Evolutionary conservation across 2,329 filamentous ascomycete genomes (phyloP).

Genomic region (Seiridium cupressi): DNA sequence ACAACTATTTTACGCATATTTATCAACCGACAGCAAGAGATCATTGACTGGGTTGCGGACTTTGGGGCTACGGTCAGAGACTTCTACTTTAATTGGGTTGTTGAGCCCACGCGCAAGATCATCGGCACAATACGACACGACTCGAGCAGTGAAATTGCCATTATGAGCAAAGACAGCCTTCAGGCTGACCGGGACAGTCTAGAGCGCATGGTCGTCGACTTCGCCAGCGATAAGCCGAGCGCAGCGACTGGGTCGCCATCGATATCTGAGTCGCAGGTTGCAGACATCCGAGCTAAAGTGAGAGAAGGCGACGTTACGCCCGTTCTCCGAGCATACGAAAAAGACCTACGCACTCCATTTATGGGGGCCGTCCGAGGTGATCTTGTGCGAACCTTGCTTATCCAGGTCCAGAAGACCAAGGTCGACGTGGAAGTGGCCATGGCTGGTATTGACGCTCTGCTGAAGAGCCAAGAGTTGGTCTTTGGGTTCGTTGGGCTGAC

Average conservation of each 20-base stretch:
- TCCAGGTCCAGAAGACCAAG: constrained; percentile 98
- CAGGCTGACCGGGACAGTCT: constrained; percentile 87
- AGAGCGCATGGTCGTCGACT: constrained; percentile 97
- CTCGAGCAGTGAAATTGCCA: constrained; percentile 86
- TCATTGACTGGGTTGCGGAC: constrained; percentile 76
- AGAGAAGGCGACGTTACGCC: constrained; percentile 91
- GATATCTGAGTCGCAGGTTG: constrained; percentile 68
- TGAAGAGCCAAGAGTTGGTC: constrained; percentile 95
- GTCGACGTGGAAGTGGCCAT: constrained; percentile 96
- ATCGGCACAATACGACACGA: constrained; percentile 93
- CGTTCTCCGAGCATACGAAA: constrained; percentile 86
- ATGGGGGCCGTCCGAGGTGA: constrained; percentile 82
- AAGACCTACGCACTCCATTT: constrained; percentile 79
- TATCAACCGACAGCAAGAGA: constrained; percentile 70
- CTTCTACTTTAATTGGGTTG: constrained; percentile 96
- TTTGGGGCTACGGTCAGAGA: constrained; percentile 77
- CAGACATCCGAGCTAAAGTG: constrained; percentile 74
- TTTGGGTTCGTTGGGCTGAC: constrained; percentile 97
- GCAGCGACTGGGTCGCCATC: constrained; percentile 47
- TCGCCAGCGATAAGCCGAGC: constrained; percentile 78
- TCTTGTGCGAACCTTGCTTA: constrained; percentile 83
- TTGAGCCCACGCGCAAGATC: constrained; percentile 80
- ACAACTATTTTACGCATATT: constrained; percentile 82
- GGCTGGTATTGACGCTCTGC: constrained; percentile 87
- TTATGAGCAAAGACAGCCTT: constrained; percentile 92